phyloP scores from a whole-genome alignment of 805 yeast species.

The Nakazawaea anatomiae region DNA sequence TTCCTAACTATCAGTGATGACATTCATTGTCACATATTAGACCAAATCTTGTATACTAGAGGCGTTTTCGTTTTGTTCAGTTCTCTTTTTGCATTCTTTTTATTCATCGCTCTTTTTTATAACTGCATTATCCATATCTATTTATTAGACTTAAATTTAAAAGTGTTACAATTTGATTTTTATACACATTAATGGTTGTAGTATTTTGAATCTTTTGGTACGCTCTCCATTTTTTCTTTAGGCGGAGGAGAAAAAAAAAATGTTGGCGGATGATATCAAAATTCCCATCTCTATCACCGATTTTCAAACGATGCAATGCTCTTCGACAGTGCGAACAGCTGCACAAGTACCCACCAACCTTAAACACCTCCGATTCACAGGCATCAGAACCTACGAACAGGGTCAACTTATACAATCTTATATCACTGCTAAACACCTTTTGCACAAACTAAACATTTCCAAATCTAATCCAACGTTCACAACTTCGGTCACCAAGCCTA shows the following conservation, averaged over 20 bases:
- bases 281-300: not conserved
- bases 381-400: not conserved
- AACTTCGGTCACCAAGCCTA: not conserved
- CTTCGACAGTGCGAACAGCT: not conserved
- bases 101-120: not conserved
- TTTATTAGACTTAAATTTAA: too few species aligned
- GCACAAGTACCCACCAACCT: not conserved
- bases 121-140: not conserved
- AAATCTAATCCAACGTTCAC: too few species aligned
- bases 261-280: not conserved
- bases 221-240: not conserved
- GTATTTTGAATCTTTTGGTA: not conserved
- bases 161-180: not conserved
- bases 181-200: not conserved
- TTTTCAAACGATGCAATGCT: not conserved
- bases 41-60: not conserved
- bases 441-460: not conserved
- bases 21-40: not conserved
- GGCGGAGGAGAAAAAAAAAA: not conserved
- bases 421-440: not conserved
- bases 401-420: constrained; percentile 3
- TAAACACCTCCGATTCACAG: constrained; percentile 6
- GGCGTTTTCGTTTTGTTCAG: not conserved
- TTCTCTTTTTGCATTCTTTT: not conserved
- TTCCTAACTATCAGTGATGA: constrained; percentile 43